phyloP scores from a whole-genome alignment of 2,329 filamentous ascomycete genomes.

The Neoascochyta sp. region DNA sequence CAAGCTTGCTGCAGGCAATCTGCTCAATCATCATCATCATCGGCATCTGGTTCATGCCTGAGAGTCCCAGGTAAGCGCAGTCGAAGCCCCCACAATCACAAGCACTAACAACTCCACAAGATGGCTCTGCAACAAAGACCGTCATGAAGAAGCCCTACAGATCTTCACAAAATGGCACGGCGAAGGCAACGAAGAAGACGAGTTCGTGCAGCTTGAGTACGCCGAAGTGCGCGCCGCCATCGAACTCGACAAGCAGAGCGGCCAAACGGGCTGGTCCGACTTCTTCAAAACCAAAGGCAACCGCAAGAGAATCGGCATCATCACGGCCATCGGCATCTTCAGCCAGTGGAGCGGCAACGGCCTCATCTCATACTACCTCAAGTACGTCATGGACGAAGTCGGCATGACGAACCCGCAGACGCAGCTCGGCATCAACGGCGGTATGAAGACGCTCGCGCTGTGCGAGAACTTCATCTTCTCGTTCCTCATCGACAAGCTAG shows the following conservation, averaged over 20 bases:
- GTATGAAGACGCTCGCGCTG: conserved; percentile 41
- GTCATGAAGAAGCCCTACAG: conserved; percentile 51
- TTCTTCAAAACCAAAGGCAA: conserved; percentile 34
- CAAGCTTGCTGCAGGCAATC: conserved; percentile 49
- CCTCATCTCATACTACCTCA: conserved; percentile 39
- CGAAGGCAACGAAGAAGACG: conserved; percentile 34
- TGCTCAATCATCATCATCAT: conserved; percentile 44
- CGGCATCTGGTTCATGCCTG: conserved; percentile 43
- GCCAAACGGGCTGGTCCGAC: conserved; percentile 10
- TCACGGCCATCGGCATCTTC: conserved; percentile 4
- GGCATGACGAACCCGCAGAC: conserved; percentile 35
- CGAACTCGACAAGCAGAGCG: conserved; percentile 23
- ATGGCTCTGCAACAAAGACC: conserved; percentile 55
- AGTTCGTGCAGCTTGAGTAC: conserved; percentile 11
- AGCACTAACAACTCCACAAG: too few relatives aligned
- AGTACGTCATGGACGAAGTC: conserved; percentile 37
- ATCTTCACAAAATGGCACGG: conserved; percentile 55
- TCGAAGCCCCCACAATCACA: too few relatives aligned
- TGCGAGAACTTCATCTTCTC: conserved; percentile 29
- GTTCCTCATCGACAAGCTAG: conserved; percentile 39
- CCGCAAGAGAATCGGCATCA: conserved; percentile 40
- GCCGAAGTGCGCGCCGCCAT: conserved; percentile 9
- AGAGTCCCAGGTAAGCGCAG: too few relatives aligned
- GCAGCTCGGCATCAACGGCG: conserved; percentile 39
- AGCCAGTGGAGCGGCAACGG: conserved; percentile 33